Evolutionary conservation across 192 early-diverging fungal genomes (phyloP).

Genomic region (Coemansia brasiliensis): DNA sequence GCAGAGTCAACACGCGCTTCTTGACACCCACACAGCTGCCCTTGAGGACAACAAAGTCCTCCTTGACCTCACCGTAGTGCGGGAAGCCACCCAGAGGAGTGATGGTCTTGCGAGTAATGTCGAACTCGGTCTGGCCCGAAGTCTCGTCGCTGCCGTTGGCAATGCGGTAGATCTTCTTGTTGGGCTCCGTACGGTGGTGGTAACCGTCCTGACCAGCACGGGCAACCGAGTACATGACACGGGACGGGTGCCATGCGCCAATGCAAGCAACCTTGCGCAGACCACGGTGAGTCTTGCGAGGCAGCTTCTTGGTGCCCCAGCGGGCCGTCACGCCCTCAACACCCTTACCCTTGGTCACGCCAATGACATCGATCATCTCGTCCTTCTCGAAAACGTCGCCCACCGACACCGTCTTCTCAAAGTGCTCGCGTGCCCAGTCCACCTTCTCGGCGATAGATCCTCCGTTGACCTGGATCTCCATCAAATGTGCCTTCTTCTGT

Average conservation of each 20-base stretch:
- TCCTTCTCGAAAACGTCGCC: conserved; percentile 94
- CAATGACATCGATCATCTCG: conserved; percentile 99
- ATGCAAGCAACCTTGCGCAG: conserved; percentile 99
- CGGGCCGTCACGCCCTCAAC: conserved; percentile 98
- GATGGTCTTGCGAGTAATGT: conserved; percentile 92
- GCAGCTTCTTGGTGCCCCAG: conserved; percentile 99
- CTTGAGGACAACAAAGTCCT: conserved; percentile 99
- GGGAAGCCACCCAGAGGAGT: conserved; percentile 99
- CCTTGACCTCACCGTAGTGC: conserved; percentile 97
- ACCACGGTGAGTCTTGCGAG: conserved; percentile 99
- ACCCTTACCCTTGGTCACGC: conserved; percentile 99
- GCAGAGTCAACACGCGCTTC: conserved; percentile 96
- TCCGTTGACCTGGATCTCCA: conserved; percentile 99
- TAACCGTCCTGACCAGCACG: conserved; percentile 99
- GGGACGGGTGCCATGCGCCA: conserved; percentile 95
- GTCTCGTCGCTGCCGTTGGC: conserved; percentile 80
- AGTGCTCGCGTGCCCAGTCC: conserved; percentile 94
- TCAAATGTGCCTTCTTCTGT: conserved; percentile 99
- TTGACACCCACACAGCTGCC: conserved; percentile 94
- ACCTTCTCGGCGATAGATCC: conserved; percentile 96
- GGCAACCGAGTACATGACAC: conserved; percentile 98
- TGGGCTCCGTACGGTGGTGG: conserved; percentile 99
- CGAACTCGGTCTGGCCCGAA: conserved; percentile 93
- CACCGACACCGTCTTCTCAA: conserved; percentile 93
- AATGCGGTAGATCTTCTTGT: conserved; percentile 99